These are phyloP conservation scores for Benincasa hispida DNA, from an alignment of 306 rosid species.

Conservation along the genomic window DNA sequence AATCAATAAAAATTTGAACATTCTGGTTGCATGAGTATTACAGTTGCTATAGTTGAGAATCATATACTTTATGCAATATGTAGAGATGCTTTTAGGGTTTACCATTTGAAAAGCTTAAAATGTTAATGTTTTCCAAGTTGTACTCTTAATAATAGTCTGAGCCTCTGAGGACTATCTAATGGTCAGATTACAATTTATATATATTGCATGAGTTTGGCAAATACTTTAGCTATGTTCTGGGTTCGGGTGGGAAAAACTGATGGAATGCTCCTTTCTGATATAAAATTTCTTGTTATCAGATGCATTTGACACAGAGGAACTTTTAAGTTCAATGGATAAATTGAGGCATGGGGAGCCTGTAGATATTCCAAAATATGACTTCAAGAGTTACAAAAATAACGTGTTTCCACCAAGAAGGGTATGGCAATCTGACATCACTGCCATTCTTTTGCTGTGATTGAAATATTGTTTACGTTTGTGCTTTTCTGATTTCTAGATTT, in stretches of 20 bases:
- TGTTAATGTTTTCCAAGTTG: neutral
- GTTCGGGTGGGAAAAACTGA: neutral
- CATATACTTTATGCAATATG: neutral
- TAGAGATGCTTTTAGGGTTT: neutral
- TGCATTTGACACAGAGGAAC: conserved; percentile 77
- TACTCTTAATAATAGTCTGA: neutral
- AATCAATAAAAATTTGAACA: neutral
- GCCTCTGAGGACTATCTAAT: neutral
- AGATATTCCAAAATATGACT: conserved; percentile 92
- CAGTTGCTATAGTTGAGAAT: neutral
- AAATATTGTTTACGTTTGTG: neutral
- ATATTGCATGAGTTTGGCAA: neutral
- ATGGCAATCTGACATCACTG: conserved; percentile 10
- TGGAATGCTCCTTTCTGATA: neutral
- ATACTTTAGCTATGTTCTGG: neutral
- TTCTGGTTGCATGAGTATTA: neutral
- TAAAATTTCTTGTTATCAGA: conserved; percentile 37
- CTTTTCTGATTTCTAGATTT: neutral
- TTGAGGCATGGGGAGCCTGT: conserved; percentile 85
- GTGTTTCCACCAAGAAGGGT: conserved; percentile 90
- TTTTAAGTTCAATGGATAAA: conserved; percentile 62
- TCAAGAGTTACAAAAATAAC: conserved; percentile 74
- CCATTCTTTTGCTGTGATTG: neutral
- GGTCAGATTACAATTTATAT: neutral
- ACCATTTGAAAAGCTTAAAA: neutral